phyloP scores from a whole-genome alignment of 2,329 filamentous ascomycete genomes.

The Aspergillus sp. region DNA sequence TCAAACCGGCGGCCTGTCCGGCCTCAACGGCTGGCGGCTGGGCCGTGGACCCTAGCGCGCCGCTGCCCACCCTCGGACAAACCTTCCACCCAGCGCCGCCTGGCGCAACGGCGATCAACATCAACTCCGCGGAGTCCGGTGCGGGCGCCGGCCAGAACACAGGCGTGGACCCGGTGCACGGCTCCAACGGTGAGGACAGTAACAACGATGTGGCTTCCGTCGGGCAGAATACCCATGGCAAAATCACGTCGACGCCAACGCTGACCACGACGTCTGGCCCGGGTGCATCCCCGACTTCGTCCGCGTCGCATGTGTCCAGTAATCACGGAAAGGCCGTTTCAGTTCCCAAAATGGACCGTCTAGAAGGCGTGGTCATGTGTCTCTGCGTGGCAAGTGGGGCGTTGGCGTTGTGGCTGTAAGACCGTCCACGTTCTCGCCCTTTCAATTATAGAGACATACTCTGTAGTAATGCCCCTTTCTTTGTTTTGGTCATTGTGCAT shows the following conservation, averaged over 20 bases:
- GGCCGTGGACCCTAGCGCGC: slow-evolving; percentile 68
- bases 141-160: neutral
- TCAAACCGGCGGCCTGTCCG: slow-evolving; percentile 69
- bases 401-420: slow-evolving; percentile 10
- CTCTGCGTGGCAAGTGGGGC: slow-evolving; percentile 7
- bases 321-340: slow-evolving; percentile 5
- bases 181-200: neutral
- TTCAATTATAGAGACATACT: neutral
- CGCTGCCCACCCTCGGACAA: slow-evolving; percentile 68
- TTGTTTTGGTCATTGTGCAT: neutral
- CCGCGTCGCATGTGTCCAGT: neutral
- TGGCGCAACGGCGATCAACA: neutral
- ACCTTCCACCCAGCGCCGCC: slow-evolving; percentile 23
- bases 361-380: neutral
- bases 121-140: neutral
- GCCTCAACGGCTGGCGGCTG: slow-evolving; percentile 67
- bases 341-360: neutral
- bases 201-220: neutral
- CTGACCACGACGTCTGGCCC: neutral
- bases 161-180: neutral
- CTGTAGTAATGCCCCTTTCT: neutral
- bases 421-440: neutral
- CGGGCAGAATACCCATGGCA: neutral
- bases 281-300: neutral
- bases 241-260: neutral